Evolutionary conservation across 352 stramenopile genomes (phyloP).

Genomic region (Peronospora farinosa): DNA sequence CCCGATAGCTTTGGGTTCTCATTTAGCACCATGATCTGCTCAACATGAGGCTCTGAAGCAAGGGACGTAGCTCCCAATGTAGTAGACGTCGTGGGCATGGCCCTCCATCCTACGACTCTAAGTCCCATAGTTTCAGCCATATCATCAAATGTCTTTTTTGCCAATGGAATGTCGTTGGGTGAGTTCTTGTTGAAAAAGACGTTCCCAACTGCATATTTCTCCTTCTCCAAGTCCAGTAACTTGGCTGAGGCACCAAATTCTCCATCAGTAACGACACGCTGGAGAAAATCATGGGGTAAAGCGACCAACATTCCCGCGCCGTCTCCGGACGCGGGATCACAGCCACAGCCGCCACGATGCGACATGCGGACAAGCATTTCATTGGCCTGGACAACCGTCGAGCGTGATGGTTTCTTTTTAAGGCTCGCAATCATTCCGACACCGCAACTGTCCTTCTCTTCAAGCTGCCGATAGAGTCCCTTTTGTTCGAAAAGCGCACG

Average conservation of each 20-base stretch:
- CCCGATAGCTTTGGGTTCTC: constrained; percentile 48
- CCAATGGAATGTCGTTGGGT: constrained; percentile 65
- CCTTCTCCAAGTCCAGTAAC: constrained; percentile 35
- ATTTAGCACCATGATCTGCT: constrained; percentile 92
- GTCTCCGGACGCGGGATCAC: constrained; percentile 91
- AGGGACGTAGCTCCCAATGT: constrained; percentile 90
- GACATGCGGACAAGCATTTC: constrained; percentile 97
- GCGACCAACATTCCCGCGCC: constrained; percentile 92
- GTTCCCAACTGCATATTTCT: constrained; percentile 92
- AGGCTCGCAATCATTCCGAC: constrained; percentile 94
- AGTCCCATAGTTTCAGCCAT: constrained; percentile 85
- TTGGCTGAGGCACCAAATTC: constrained; percentile 53
- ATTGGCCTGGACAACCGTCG: constrained; percentile 91
- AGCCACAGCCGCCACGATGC: constrained; percentile 92
- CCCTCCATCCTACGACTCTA: constrained; percentile 89
- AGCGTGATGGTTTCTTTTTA: constrained; percentile 89
- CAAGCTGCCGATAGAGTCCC: constrained; percentile 47
- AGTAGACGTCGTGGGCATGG: constrained; percentile 90
- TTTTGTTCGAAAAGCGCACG: constrained; percentile 49
- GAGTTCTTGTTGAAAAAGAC: constrained; percentile 80
- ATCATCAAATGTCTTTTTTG: constrained; percentile 84
- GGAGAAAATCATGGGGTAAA: constrained; percentile 93
- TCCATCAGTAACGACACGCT: constrained; percentile 66
- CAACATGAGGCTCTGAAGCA: constrained; percentile 90
- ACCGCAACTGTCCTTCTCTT: constrained; percentile 84